Percentiles rank a stretch among this genome's conserved stretches.
Conservation (phyloP, 345 rosid genomes). For the Rhodamnia argentea region DNA sequence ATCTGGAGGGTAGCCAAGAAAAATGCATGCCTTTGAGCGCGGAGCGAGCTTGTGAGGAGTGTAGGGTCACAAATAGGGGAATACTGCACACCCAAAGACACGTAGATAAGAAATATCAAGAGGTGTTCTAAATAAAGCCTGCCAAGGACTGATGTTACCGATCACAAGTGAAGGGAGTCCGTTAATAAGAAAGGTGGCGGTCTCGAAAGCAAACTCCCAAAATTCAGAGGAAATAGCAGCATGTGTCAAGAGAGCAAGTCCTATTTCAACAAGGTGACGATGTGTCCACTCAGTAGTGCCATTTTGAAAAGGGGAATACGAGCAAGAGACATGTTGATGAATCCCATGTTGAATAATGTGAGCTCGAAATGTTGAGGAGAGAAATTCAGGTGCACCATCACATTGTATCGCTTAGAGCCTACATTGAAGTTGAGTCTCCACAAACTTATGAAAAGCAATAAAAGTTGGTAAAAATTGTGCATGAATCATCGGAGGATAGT, state of each 20-base stretch:
- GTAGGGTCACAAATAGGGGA: background rate
- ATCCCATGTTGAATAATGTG: background rate
- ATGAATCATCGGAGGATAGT: background rate
- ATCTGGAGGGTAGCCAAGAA: background rate
- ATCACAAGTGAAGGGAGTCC: background rate
- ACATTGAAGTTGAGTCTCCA: background rate
- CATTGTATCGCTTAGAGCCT: background rate
- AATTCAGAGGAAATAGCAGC: background rate
- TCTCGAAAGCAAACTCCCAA: background rate
- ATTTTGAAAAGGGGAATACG: background rate
- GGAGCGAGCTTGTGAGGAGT: background rate
- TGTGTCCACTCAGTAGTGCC: background rate
- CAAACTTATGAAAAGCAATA: background rate
- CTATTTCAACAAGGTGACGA: background rate
- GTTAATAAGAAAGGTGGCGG: background rate
- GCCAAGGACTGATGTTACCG: background rate
- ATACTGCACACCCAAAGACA: background rate
- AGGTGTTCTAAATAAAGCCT: background rate
- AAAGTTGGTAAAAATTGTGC: background rate
- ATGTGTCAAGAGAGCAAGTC: background rate
- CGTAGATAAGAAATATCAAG: background rate
- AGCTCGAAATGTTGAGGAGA: background rate
- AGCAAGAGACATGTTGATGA: background rate
- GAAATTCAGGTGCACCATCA: background rate
- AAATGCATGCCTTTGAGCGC: background rate